A percentile compares a stretch with the other conserved stretches of the same genome.
Evolutionary conservation across 1,284 basidiomycete genomes (phyloP).

Genomic region (Sporisorium graminicola): DNA sequence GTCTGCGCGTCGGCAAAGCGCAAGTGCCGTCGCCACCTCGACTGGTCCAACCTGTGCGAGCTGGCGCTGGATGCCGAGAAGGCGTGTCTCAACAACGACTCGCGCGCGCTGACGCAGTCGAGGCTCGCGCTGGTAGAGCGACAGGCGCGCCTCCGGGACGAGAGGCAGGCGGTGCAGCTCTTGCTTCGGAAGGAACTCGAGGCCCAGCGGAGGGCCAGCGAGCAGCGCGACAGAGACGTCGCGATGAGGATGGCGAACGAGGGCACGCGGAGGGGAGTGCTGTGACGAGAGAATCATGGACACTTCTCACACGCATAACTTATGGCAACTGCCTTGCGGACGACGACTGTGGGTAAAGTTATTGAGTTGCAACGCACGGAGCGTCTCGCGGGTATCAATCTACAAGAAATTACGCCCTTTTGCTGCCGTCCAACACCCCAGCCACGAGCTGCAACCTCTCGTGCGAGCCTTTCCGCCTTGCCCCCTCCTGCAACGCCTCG

Average conservation of each 20-base stretch:
- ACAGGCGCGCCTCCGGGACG: conserved; percentile 6
- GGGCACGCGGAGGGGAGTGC: conserved; percentile 17
- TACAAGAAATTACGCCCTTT: neutral
- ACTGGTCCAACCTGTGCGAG: conserved; percentile 50
- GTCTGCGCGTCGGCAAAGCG: conserved; percentile 40
- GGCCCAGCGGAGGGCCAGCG: conserved; percentile 17
- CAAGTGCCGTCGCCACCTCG: conserved; percentile 46
- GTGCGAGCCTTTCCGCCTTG: conserved; percentile 35
- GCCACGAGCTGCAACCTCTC: conserved; percentile 39
- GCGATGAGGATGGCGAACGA: conserved; percentile 22
- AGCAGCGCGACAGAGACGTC: conserved; percentile 29
- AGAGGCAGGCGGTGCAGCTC: conserved; percentile 8
- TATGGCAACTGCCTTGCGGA: too few species aligned
- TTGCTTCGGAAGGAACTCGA: neutral
- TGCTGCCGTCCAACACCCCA: conserved; percentile 4
- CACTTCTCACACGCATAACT: neutral
- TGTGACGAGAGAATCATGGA: neutral
- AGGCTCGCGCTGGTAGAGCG: conserved; percentile 23
- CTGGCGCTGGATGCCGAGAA: conserved; percentile 39
- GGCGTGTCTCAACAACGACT: conserved; percentile 34
- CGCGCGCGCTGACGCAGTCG: conserved; percentile 19
- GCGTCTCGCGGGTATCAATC: conserved; percentile 1
- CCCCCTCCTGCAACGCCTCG: conserved; percentile 33
- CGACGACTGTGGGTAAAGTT: too few species aligned
- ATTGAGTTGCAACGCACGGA: too few species aligned